phyloP scores from a whole-genome alignment of 164 flowering plant species.

The Aristolochia californica region DNA sequence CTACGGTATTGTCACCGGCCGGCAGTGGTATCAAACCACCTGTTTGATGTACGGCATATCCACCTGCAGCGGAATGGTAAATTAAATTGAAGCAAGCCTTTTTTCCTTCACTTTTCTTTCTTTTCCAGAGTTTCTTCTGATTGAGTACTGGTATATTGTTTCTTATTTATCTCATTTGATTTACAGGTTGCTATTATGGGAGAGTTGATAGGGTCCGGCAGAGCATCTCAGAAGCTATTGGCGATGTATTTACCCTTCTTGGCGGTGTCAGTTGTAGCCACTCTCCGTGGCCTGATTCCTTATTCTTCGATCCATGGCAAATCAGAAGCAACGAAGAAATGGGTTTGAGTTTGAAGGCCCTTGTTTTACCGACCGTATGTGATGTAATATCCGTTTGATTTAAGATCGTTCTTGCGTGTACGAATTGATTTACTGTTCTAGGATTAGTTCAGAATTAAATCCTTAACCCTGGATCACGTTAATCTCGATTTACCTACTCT shows the following conservation, averaged over 20 bases:
- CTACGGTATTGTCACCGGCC: slow-evolving; percentile 30
- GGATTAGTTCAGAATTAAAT: too few species aligned
- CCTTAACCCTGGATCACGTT: too few species aligned
- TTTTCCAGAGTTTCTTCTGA: neutral
- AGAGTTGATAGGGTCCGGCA: slow-evolving; percentile 43
- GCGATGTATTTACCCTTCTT: slow-evolving; percentile 48
- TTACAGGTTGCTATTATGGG: slow-evolving; percentile 42
- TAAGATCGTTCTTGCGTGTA: neutral
- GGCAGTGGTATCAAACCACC: slow-evolving; percentile 45
- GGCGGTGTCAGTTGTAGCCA: slow-evolving; percentile 36
- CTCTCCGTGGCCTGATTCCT: slow-evolving; percentile 49
- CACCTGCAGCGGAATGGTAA: slow-evolving; percentile 44
- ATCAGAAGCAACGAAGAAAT: slow-evolving; percentile 32
- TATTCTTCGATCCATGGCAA: slow-evolving; percentile 9
- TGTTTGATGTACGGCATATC: slow-evolving; percentile 69
- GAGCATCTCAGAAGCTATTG: slow-evolving; percentile 45
- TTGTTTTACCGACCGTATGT: too few species aligned
- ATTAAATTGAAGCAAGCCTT: too few species aligned
- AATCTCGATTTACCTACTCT: too few species aligned
- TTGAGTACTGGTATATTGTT: neutral
- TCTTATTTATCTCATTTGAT: neutral
- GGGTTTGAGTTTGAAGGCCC: slow-evolving; percentile 19
- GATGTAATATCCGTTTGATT: neutral
- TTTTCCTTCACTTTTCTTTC: neutral
- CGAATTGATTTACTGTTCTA: neutral